These are phyloP conservation scores for Auriscalpium microsporum DNA, from an alignment of 768 basidiomycete genomes.

Conservation along the genomic window DNA sequence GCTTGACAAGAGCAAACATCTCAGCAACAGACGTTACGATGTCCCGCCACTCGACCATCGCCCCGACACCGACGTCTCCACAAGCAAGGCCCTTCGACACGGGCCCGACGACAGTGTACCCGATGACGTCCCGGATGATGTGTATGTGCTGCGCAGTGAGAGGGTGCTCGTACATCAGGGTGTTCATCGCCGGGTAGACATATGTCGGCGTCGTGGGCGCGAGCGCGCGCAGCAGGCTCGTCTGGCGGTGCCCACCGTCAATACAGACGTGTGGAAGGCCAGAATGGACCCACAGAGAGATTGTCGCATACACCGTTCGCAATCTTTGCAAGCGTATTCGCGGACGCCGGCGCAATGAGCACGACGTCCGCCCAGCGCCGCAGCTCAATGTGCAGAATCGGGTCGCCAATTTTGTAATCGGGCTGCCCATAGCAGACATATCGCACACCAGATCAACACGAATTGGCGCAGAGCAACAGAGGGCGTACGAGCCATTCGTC, in stretches of 20 bases:
- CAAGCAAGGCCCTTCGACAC: conserved; percentile 86
- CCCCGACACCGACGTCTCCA: conserved; percentile 88
- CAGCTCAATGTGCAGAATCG: conserved; percentile 94
- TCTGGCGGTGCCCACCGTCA: conserved; percentile 28
- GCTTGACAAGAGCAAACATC: conserved; percentile 26
- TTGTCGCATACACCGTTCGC: conserved; percentile 87
- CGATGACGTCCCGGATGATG: conserved; percentile 62
- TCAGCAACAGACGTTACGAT: conserved; percentile 70
- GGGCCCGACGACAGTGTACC: conserved; percentile 79
- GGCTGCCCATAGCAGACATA: conserved; percentile 32
- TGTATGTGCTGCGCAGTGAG: conserved; percentile 80
- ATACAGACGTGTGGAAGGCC: no score
- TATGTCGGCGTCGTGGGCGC: conserved; percentile 80
- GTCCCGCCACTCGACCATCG: conserved; percentile 95
- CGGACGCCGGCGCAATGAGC: conserved; percentile 90
- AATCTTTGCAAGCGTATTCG: conserved; percentile 94
- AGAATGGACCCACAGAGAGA: conserved; percentile 47
- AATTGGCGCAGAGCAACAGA: not conserved
- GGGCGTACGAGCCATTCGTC: conserved; percentile 86
- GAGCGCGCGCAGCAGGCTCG: conserved; percentile 76
- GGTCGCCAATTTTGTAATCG: conserved; percentile 73
- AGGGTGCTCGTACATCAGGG: conserved; percentile 94
- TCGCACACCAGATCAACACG: not conserved
- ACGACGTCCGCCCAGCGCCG: conserved; percentile 93
- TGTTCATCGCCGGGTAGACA: conserved; percentile 98